Conservation (phyloP, 805 yeast genomes). For the Ogataea philodendri region DNA sequence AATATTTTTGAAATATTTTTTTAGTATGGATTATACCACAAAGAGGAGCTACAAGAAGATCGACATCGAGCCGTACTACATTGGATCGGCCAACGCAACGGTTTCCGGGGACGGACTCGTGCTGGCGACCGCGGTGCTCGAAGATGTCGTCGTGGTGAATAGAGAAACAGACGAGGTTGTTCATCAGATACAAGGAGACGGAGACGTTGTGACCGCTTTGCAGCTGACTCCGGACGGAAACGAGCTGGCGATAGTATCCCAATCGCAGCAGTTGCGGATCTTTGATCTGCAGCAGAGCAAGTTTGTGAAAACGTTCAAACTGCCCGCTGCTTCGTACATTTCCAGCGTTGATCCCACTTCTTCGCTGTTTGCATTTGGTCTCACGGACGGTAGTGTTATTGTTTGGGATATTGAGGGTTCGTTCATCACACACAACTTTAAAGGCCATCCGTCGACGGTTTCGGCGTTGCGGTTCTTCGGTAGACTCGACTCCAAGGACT, state of each 20-base stretch:
- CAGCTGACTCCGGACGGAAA: conserved; percentile 74
- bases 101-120: conserved; percentile 58
- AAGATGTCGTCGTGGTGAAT: conserved; percentile 71
- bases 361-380: conserved; percentile 87
- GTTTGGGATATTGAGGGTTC: conserved; percentile 93
- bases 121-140: conserved; percentile 78
- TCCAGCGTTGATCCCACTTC: conserved; percentile 77
- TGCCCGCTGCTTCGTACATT: conserved; percentile 80
- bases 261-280: conserved; percentile 77
- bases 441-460: conserved; percentile 90
- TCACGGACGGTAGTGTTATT: conserved; percentile 87
- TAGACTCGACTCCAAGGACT: conserved; percentile 58
- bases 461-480: conserved; percentile 76
- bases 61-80: conserved; percentile 76
- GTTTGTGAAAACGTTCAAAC: conserved; percentile 51
- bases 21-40: conserved; percentile 17
- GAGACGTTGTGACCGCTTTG: conserved; percentile 72
- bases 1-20: conserved; percentile 8
- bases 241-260: conserved; percentile 69
- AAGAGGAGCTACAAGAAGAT: conserved; percentile 36
- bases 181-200: conserved; percentile 78
- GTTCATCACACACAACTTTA: conserved; percentile 81
- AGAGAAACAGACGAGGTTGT: conserved; percentile 54
- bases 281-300: conserved; percentile 45
- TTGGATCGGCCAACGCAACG: conserved; percentile 78